phyloP scores from a whole-genome alignment of 2,329 filamentous ascomycete species.

The Diaporthe sp. region DNA sequence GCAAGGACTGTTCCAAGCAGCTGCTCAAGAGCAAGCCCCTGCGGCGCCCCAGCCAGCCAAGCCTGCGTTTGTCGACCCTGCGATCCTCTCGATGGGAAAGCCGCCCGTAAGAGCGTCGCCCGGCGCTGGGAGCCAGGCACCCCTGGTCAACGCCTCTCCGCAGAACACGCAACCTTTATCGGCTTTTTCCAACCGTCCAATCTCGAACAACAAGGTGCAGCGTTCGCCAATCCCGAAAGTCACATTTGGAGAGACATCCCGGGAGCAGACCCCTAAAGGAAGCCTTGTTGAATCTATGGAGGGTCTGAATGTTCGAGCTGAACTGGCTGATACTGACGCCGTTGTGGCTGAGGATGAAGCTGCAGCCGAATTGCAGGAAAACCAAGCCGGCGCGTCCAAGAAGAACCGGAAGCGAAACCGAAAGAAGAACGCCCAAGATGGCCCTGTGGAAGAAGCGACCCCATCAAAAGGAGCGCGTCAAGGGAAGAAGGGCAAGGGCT shows the following conservation, averaged over 20 bases:
- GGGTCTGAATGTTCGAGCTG: conserved; percentile 45
- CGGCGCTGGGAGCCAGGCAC: neutral
- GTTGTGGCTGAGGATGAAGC: conserved; percentile 42
- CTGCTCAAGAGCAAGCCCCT: conserved; percentile 47
- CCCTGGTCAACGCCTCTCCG: conserved; percentile 41
- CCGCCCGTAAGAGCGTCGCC: conserved; percentile 51
- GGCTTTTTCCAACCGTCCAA: neutral
- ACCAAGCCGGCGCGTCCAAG: conserved; percentile 46
- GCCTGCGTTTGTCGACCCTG: conserved; percentile 80
- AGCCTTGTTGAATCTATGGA: conserved; percentile 44
- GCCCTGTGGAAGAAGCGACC: conserved; percentile 47
- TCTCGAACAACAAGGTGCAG: conserved; percentile 31
- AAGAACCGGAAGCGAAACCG: conserved; percentile 52
- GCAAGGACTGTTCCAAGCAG: conserved; percentile 45
- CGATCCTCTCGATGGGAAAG: conserved; percentile 79
- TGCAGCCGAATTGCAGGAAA: conserved; percentile 44
- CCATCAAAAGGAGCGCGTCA: conserved; percentile 42
- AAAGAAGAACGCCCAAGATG: conserved; percentile 48
- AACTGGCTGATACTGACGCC: conserved; percentile 43
- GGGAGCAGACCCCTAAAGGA: conserved; percentile 43
- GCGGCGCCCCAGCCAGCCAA: conserved; percentile 48
- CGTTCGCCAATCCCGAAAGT: conserved; percentile 37
- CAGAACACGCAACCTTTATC: conserved; percentile 44
- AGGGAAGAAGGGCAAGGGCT: conserved; percentile 64
- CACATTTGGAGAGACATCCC: conserved; percentile 34